phyloP scores from a whole-genome alignment of 1,139 yeast species.

The Taphrina deformans region DNA sequence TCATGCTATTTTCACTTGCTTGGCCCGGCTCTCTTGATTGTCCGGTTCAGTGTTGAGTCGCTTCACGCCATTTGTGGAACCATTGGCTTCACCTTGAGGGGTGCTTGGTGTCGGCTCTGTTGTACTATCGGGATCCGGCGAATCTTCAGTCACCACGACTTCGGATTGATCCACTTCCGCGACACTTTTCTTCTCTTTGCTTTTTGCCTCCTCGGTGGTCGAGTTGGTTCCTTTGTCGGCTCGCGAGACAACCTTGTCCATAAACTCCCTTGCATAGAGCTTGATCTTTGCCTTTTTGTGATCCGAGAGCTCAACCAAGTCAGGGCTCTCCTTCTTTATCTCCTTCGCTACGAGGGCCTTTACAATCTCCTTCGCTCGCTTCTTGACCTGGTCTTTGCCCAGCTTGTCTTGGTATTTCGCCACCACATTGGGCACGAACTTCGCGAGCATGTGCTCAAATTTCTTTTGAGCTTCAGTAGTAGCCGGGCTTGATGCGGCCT shows the following conservation, averaged over 20 bases:
- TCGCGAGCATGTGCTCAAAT: constrained; percentile 56
- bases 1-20: constrained; percentile 1
- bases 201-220: too few species aligned
- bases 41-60: not conserved
- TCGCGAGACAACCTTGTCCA: constrained; percentile 60
- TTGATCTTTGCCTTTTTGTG: constrained; percentile 71
- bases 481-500: not conserved
- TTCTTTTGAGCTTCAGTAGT: not conserved
- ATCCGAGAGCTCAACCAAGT: constrained; percentile 56
- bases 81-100: not conserved
- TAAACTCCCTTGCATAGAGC: constrained; percentile 61
- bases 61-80: not conserved
- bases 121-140: not conserved
- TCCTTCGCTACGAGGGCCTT: constrained; percentile 41
- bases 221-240: not conserved
- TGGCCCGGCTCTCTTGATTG: not conserved
- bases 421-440: constrained; percentile 74
- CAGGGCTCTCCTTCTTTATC: constrained; percentile 40
- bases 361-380: constrained; percentile 66
- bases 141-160: not conserved
- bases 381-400: constrained; percentile 71
- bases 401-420: constrained; percentile 60
- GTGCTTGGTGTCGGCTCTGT: not conserved
- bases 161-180: not conserved
- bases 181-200: not conserved